Evolutionary conservation across 202 grass and related monocot genomes (phyloP).

Genomic region (Schoenoplectus triqueter): DNA sequence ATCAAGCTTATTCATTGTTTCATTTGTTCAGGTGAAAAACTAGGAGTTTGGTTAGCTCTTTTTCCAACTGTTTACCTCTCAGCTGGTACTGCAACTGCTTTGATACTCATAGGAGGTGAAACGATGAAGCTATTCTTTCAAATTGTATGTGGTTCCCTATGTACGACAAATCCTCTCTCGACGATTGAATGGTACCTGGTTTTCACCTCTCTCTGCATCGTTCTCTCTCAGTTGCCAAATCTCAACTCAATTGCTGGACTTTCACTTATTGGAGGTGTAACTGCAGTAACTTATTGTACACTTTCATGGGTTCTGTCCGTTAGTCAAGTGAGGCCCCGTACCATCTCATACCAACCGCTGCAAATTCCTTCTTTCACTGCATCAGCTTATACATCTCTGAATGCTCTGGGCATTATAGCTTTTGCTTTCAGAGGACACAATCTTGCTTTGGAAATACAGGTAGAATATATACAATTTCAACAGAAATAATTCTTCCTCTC

Average conservation of each 20-base stretch:
- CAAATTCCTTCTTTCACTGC: constrained; percentile 52
- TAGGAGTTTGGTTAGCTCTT: constrained; percentile 87
- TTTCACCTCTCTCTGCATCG: constrained; percentile 78
- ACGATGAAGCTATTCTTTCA: constrained; percentile 98
- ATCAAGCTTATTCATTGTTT: constrained; percentile 25
- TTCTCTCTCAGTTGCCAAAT: constrained; percentile 98
- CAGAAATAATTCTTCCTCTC: background rate
- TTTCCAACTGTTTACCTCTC: constrained; percentile 98
- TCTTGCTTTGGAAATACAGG: constrained; percentile 96
- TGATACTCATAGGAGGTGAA: constrained; percentile 90
- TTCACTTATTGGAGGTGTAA: constrained; percentile 82
- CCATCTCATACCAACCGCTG: constrained; percentile 69
- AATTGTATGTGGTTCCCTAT: constrained; percentile 78
- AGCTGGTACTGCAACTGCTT: constrained; percentile 84
- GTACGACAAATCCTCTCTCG: constrained; percentile 73
- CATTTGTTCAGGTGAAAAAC: constrained; percentile 72
- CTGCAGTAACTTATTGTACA: constrained; percentile 86
- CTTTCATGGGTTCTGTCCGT: constrained; percentile 93
- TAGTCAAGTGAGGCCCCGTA: constrained; percentile 55
- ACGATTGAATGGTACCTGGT: constrained; percentile 97
- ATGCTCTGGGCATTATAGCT: constrained; percentile 90
- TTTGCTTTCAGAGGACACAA: constrained; percentile 99
- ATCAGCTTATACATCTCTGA: constrained; percentile 62
- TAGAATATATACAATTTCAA: constrained; percentile 27
- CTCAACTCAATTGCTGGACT: constrained; percentile 96